A percentile compares a stretch with the other conserved stretches of the same genome.
phyloP scores from a whole-genome alignment of 805 yeast species.

The Starmera quercuum region DNA sequence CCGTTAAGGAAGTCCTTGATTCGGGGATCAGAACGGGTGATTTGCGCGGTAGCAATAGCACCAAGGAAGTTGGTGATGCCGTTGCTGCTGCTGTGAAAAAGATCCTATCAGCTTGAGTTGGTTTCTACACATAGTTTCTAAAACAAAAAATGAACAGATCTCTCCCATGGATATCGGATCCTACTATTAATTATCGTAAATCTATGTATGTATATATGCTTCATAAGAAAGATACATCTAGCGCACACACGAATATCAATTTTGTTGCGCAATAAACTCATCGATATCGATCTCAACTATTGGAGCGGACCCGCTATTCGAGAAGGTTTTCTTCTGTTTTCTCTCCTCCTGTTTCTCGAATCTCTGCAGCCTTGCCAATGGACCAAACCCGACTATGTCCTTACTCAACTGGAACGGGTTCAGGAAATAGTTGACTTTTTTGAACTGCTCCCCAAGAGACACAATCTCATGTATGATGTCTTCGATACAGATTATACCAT shows the following conservation, averaged over 20 bases:
- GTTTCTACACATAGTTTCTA: neutral
- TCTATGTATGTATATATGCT: neutral
- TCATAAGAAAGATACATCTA: neutral
- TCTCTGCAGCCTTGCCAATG: slow-evolving; percentile 61
- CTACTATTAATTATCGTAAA: too few relatives aligned
- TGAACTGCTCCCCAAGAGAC: slow-evolving; percentile 57
- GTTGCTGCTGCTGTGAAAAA: slow-evolving; percentile 65
- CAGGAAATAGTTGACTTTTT: slow-evolving; percentile 51
- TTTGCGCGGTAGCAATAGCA: slow-evolving; percentile 75
- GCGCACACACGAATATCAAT: slow-evolving; percentile 23
- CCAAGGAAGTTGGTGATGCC: slow-evolving; percentile 93
- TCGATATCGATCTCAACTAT: slow-evolving; percentile 70
- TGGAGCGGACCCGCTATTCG: slow-evolving; percentile 58
- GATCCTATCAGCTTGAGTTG: slow-evolving; percentile 29
- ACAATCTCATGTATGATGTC: slow-evolving; percentile 69
- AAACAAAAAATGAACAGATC: neutral
- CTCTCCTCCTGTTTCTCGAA: slow-evolving; percentile 47
- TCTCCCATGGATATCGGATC: too few relatives aligned
- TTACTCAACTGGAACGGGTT: slow-evolving; percentile 63
- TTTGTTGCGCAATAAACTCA: slow-evolving; percentile 56
- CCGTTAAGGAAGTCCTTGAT: slow-evolving; percentile 79
- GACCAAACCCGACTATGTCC: slow-evolving; percentile 70
- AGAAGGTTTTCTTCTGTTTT: slow-evolving; percentile 33
- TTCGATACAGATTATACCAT: slow-evolving; percentile 72
- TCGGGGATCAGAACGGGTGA: slow-evolving; percentile 87